These are phyloP conservation scores for Hygrophoropsis aurantiaca DNA, from an alignment of 768 basidiomycete species.

Conservation along the genomic window DNA sequence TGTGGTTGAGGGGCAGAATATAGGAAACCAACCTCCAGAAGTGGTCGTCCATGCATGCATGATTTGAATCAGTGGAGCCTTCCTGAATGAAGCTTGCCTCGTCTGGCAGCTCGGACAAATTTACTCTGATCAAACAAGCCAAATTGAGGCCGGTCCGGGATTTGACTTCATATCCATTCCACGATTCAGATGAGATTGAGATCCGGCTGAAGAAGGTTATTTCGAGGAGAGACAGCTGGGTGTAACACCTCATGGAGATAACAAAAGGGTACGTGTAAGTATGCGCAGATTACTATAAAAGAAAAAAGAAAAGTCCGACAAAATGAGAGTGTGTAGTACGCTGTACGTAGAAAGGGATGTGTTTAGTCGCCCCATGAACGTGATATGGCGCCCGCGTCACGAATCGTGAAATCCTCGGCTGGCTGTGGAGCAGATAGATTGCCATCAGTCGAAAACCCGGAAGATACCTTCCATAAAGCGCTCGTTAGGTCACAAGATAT, in stretches of 20 bases:
- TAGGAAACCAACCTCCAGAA: too few species aligned
- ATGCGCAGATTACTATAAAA: slow-evolving; percentile 15
- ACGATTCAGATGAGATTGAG: slow-evolving; percentile 17
- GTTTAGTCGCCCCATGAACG: slow-evolving; percentile 34
- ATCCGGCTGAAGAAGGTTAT: slow-evolving; percentile 19
- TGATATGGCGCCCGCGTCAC: slow-evolving; percentile 33
- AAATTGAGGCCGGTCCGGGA: background rate
- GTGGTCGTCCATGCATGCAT: too few species aligned
- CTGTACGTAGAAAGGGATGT: slow-evolving; percentile 4
- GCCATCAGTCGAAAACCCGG: slow-evolving; percentile 8
- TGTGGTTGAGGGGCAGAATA: too few species aligned
- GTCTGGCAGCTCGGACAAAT: too few species aligned
- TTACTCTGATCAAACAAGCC: too few species aligned
- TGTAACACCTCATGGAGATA: slow-evolving; percentile 34
- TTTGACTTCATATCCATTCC: background rate
- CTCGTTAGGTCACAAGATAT: slow-evolving; percentile 8
- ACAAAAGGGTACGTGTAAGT: slow-evolving; percentile 22
- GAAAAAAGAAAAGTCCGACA: slow-evolving; percentile 20
- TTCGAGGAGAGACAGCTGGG: slow-evolving; percentile 16
- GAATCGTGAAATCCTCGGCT: slow-evolving; percentile 27
- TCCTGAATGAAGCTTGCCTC: too few species aligned
- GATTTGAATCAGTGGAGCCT: too few species aligned
- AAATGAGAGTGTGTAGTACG: slow-evolving; percentile 27
- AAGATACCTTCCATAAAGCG: slow-evolving; percentile 8
- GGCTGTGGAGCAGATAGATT: slow-evolving; percentile 6